These are phyloP conservation scores for Acanthamoeba pearcei DNA, from an alignment of 208 protist genomes.

Conservation along the genomic window DNA sequence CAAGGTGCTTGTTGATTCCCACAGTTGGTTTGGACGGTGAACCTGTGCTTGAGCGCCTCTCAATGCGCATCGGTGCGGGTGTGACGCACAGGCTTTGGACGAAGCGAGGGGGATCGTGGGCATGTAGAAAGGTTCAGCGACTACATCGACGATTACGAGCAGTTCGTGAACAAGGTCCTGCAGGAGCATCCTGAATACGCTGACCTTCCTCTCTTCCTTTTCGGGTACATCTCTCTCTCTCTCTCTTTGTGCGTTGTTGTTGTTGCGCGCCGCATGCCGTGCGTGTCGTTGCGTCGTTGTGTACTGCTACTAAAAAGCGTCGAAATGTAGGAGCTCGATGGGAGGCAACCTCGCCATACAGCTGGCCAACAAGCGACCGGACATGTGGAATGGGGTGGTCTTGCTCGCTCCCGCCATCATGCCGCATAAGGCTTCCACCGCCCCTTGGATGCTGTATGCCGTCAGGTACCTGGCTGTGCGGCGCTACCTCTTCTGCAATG, in stretches of 20 bases:
- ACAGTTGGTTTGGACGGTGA: no score
- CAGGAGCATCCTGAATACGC: not conserved
- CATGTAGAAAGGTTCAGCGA: constrained; percentile 60
- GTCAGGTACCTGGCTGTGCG: not conserved
- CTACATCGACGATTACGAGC: constrained; percentile 63
- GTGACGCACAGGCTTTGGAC: constrained; percentile 6
- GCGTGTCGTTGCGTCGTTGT: not conserved
- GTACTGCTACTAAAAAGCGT: not conserved
- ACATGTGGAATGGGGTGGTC: constrained; percentile 65
- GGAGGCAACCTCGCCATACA: constrained; percentile 66
- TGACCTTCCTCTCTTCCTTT: not conserved
- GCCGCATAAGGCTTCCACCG: not conserved
- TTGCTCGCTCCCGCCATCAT: constrained; percentile 54
- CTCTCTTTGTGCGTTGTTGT: not conserved
- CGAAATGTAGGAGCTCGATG: constrained; percentile 46
- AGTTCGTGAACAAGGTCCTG: constrained; percentile 47
- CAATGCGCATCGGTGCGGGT: no score
- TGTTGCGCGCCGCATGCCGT: not conserved
- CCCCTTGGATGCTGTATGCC: not conserved
- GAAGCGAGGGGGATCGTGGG: constrained; percentile 66
- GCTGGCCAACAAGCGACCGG: constrained; percentile 38
- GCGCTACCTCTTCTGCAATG: not conserved
- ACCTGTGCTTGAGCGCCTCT: no score
- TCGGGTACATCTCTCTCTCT: not conserved
- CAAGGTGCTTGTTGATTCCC: no score